Conservation (phyloP, 805 yeast genomes). For the Saccharomycopsis fermentans region DNA sequence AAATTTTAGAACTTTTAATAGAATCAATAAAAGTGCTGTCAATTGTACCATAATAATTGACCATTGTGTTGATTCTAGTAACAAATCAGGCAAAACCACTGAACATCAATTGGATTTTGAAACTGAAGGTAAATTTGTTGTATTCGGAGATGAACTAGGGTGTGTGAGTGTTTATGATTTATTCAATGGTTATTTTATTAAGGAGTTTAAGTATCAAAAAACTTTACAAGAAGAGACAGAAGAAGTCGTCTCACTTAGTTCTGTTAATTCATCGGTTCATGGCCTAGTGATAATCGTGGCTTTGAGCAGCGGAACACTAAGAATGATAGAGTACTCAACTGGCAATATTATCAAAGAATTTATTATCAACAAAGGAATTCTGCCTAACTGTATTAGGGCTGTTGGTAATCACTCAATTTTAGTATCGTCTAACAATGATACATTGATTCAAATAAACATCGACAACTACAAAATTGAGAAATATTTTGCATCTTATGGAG, state of each 20-base stretch:
- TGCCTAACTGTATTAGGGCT: constrained; percentile 17
- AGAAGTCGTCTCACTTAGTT: neutral
- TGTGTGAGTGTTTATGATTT: constrained; percentile 34
- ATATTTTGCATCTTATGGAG: constrained; percentile 6
- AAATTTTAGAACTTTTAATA: constrained; percentile 31
- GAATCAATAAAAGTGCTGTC: constrained; percentile 28
- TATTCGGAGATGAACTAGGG: constrained; percentile 34
- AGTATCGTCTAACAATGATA: constrained; percentile 10
- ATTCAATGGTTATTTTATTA: constrained; percentile 9
- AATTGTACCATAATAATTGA: constrained; percentile 25
- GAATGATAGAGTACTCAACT: neutral
- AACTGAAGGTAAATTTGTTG: constrained; percentile 33
- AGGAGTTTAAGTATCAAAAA: neutral
- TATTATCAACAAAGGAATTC: constrained; percentile 19
- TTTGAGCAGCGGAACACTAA: neutral
- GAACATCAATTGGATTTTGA: constrained; percentile 36
- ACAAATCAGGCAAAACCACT: neutral
- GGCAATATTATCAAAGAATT: constrained; percentile 10
- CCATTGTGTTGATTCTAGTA: constrained; percentile 7
- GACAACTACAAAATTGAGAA: neutral
- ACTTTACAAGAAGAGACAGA: neutral
- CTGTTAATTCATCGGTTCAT: neutral
- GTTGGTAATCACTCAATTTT: neutral
- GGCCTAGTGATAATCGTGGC: neutral
- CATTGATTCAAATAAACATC: constrained; percentile 1